phyloP scores from a whole-genome alignment of 2,329 filamentous ascomycete genomes.

The Dryadomyces quercus-mongolicae region DNA sequence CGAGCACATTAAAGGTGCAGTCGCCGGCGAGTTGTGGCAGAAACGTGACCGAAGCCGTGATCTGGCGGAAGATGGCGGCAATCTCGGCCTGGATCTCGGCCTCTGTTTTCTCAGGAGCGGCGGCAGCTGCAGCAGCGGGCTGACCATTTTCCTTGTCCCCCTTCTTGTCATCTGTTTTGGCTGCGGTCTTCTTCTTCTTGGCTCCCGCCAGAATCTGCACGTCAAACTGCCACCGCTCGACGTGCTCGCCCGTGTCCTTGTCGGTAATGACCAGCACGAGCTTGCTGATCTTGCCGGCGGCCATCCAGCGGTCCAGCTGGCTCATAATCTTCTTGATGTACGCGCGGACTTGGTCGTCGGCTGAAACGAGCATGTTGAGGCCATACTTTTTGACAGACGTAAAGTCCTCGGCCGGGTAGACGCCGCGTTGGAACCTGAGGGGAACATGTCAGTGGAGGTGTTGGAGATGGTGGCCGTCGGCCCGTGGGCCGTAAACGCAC shows the following conservation, averaged over 20 bases:
- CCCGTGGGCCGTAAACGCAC: no score
- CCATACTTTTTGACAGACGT: conserved; percentile 98
- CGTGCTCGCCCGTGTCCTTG: conserved; percentile 92
- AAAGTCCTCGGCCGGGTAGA: conserved; percentile 93
- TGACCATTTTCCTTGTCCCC: conserved; percentile 19
- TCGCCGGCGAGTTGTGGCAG: conserved; percentile 85
- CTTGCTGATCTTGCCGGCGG: conserved; percentile 91
- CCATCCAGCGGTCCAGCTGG: conserved; percentile 96
- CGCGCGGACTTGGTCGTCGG: conserved; percentile 95
- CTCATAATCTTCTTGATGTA: conserved; percentile 99
- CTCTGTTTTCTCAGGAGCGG: conserved; percentile 65
- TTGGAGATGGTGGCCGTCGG: no score
- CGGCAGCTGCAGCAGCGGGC: conserved; percentile 18
- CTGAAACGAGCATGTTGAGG: conserved; percentile 92
- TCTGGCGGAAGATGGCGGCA: conserved; percentile 92
- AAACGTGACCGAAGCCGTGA: conserved; percentile 95
- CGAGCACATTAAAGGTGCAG: conserved; percentile 97
- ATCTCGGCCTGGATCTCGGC: conserved; percentile 92
- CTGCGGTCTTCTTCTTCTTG: conserved; percentile 26
- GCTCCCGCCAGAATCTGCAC: conserved; percentile 25
- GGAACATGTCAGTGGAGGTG: background rate
- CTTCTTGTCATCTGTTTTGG: conserved; percentile 15
- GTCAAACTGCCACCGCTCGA: conserved; percentile 97
- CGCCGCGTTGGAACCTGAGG: conserved; percentile 67
- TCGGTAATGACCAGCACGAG: conserved; percentile 92